These are phyloP conservation scores for Nitzschia palea DNA, from an alignment of 108 stramenopile genomes.

Conservation along the genomic window DNA sequence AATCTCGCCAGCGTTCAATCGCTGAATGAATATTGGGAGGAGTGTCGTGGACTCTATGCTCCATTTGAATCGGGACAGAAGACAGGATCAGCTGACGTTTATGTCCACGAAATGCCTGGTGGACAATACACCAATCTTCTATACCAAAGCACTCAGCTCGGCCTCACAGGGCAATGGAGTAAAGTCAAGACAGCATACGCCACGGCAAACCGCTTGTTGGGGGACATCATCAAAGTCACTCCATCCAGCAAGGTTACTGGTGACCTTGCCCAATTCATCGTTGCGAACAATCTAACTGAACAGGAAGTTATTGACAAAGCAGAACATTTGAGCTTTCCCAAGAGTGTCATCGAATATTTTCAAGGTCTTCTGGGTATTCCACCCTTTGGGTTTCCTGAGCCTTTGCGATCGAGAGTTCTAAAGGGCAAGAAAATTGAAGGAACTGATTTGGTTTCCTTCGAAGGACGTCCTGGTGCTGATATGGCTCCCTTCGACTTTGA, in stretches of 20 bases:
- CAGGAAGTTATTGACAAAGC: slow-evolving; percentile 88
- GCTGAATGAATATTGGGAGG: slow-evolving; percentile 95
- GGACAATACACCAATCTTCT: slow-evolving; percentile 97
- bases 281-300: slow-evolving; percentile 89
- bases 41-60: slow-evolving; percentile 89
- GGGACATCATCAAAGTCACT: slow-evolving; percentile 98
- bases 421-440: slow-evolving; percentile 84
- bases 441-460: slow-evolving; percentile 72
- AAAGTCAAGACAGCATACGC: slow-evolving; percentile 93
- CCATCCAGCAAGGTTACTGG: slow-evolving; percentile 95
- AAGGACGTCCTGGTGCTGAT: slow-evolving; percentile 95
- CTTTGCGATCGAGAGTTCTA: slow-evolving; percentile 78
- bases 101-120: slow-evolving; percentile 97
- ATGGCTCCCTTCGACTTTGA: slow-evolving; percentile 85
- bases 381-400: slow-evolving; percentile 96
- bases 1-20: slow-evolving; percentile 56
- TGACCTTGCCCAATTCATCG: slow-evolving; percentile 97
- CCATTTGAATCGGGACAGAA: slow-evolving; percentile 98
- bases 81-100: slow-evolving; percentile 91
- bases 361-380: slow-evolving; percentile 91
- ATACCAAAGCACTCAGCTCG: slow-evolving; percentile 91
- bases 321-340: slow-evolving; percentile 88
- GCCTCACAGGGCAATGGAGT: slow-evolving; percentile 90
- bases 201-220: slow-evolving; percentile 88
- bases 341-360: slow-evolving; percentile 94